Percentiles rank a stretch among this genome's conserved stretches.
Evolutionary conservation across 148 eudicot species (phyloP).

Genomic region (Rhododendron williamsianum): DNA sequence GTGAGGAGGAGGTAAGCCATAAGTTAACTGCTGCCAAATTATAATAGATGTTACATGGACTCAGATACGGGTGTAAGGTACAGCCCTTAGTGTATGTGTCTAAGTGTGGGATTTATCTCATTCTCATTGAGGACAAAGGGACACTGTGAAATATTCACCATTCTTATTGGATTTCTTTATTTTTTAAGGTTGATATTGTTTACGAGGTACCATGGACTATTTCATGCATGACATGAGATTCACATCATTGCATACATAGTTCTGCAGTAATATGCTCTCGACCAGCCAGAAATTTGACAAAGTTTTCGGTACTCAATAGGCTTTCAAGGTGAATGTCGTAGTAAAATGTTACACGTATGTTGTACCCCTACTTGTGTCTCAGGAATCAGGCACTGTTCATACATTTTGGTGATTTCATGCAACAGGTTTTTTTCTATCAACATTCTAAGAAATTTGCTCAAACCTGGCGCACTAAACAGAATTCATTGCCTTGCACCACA

Average conservation of each 20-base stretch:
- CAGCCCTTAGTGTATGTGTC: not conserved
- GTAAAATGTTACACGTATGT: not conserved
- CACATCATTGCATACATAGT: not conserved
- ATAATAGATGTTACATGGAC: not conserved
- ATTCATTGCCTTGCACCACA: not conserved
- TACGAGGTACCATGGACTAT: not conserved
- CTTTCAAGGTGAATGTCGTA: not conserved
- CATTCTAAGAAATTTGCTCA: not conserved
- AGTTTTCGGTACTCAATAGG: not conserved
- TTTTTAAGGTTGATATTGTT: not conserved
- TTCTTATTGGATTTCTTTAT: not conserved
- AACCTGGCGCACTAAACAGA: not conserved
- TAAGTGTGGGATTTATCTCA: not conserved
- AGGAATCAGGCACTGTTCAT: not conserved
- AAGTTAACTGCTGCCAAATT: not conserved
- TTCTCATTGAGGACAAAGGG: not conserved
- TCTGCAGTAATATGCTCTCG: not conserved
- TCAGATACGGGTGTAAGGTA: not conserved
- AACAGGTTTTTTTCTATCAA: not conserved
- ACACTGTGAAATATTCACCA: not conserved
- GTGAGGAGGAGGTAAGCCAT: conserved; percentile 8
- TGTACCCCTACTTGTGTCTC: not conserved
- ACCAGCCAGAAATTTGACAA: not conserved
- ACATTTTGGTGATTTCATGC: not conserved
- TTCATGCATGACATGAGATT: not conserved